Conservation (phyloP, 768 basidiomycete genomes). For the Amanita fuliginea region DNA sequence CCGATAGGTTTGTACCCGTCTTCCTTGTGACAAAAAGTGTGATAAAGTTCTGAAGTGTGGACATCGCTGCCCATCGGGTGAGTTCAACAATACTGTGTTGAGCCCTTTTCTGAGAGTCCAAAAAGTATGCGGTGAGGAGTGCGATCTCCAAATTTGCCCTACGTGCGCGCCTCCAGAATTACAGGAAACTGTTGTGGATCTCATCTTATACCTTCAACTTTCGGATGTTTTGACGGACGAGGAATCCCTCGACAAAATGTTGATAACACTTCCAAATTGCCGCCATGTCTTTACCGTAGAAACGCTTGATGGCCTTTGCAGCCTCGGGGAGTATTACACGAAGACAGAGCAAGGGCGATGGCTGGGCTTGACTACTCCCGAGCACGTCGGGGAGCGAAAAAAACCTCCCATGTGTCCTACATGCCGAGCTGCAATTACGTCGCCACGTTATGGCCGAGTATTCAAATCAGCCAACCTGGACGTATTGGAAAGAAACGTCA, state of each 20-base stretch:
- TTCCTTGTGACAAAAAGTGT: slow-evolving; percentile 55
- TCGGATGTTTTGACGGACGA: slow-evolving; percentile 32
- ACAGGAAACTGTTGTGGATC: slow-evolving; percentile 39
- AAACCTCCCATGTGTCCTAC: slow-evolving; percentile 49
- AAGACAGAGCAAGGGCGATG: slow-evolving; percentile 26
- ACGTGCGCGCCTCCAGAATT: slow-evolving; percentile 30
- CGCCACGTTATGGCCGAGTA: slow-evolving; percentile 49
- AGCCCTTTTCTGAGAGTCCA: not conserved
- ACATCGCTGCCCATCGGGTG: slow-evolving; percentile 60
- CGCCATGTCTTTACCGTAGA: slow-evolving; percentile 61
- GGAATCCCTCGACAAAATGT: slow-evolving; percentile 32
- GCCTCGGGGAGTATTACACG: slow-evolving; percentile 39
- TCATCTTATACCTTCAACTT: slow-evolving; percentile 42
- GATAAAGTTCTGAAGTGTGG: slow-evolving; percentile 39
- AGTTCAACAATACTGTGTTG: slow-evolving; percentile 7
- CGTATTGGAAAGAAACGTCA: slow-evolving; percentile 54
- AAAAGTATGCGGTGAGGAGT: slow-evolving; percentile 60
- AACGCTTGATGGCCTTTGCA: slow-evolving; percentile 52
- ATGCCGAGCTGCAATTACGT: slow-evolving; percentile 46
- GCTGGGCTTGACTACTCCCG: slow-evolving; percentile 32
- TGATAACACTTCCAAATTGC: slow-evolving; percentile 54
- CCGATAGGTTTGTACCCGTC: slow-evolving; percentile 45
- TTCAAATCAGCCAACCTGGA: slow-evolving; percentile 55
- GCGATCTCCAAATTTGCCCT: slow-evolving; percentile 42
- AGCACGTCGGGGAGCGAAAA: slow-evolving; percentile 17